Evolutionary conservation across 2,329 filamentous ascomycete species (phyloP), one percentile per base, ranked within the genome.

Genomic region (Tolypocladium paradoxum): DNA sequence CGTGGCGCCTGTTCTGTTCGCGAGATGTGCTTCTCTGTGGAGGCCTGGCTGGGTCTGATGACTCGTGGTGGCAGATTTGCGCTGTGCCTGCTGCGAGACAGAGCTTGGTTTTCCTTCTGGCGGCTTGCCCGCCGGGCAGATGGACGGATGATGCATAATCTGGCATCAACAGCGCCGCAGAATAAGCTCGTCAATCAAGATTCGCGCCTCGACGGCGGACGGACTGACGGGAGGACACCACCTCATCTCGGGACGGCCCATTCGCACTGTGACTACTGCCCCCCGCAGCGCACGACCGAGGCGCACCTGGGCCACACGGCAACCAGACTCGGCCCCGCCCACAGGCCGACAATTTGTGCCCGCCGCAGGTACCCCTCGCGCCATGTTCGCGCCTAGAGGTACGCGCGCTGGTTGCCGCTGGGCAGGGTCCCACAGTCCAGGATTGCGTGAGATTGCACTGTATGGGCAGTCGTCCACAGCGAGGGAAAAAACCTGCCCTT

Each of bases 401-500:
- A 31, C 43, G 5, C 36, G 14, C 37, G 37, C n/a, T 14, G 3
- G 37, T 46, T 24, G 43, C 43, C 43, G 43, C 43, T 31, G 8
- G 43, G 43, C 43, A 46, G 27, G 43, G 43, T 31, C 27, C 43
- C 43, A 46, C 43, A 46, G 43, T 46, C 27, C 31, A 46, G 43
- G 27, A 27, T 31, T 31, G 24, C 27, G 43, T 16, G 43, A 46
- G 43, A 46, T 46, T 46, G 43, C 43, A 46, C 43, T 31, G 43
- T 46, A 46, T 46, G 43, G 43, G 27, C 43, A 6, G 16, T 24
- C 31, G 43, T 46, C 43, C 43, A 46, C 43, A 29, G 43, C 43
- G 43, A 46, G 43, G 43, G 43, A 27, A 48, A 48, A 48, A 48
- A 27, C 43, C 45, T 52, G 50, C 45, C 50, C 50, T 37, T 29